phyloP scores from a whole-genome alignment of 495 filamentous ascomycete species.

The Talaromyces wortmannii region DNA sequence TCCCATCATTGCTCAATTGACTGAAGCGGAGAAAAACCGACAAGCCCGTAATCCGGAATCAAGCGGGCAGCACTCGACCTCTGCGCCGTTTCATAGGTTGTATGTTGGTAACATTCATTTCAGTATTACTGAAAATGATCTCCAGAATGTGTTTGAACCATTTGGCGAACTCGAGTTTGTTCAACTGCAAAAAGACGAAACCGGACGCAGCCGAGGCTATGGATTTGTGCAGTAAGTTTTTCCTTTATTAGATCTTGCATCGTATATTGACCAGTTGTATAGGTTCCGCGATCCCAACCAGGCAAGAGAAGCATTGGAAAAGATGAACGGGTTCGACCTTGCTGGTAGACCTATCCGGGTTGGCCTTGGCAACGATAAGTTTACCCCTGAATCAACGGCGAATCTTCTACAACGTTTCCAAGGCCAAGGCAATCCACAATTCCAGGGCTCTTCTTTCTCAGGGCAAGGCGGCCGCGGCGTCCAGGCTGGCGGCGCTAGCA shows the following conservation, averaged over 20 bases:
- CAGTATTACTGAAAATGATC: constrained; percentile 93
- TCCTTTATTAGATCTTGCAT: constrained; percentile 1
- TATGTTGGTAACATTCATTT: constrained; percentile 99
- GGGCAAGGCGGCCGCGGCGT: constrained; percentile 84
- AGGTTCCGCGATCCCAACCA: constrained; percentile 91
- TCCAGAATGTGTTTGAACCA: constrained; percentile 95
- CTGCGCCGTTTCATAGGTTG: constrained; percentile 93
- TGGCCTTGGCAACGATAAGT: constrained; percentile 99
- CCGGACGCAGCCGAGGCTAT: constrained; percentile 86
- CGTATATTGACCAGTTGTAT: constrained; percentile 20
- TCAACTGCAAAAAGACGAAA: constrained; percentile 92
- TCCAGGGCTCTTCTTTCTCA: constrained; percentile 92
- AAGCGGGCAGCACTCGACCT: constrained; percentile 54
- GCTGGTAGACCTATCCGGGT: constrained; percentile 96
- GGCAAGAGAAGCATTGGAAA: constrained; percentile 89
- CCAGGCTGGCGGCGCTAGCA: constrained; percentile 69
- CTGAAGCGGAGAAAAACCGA: constrained; percentile 98
- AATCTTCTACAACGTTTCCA: constrained; percentile 85
- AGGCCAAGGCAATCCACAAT: constrained; percentile 67
- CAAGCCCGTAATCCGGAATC: constrained; percentile 82
- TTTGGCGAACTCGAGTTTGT: constrained; percentile 98
- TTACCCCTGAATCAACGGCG: constrained; percentile 93
- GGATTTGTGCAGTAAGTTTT: constrained; percentile 94
- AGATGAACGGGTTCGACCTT: constrained; percentile 99
- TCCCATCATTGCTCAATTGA: constrained; percentile 95